Evolutionary conservation across 1,139 yeast genomes (phyloP), one percentile per base, ranked within the genome.

Genomic region (Debaryomycetaceae sp.): DNA sequence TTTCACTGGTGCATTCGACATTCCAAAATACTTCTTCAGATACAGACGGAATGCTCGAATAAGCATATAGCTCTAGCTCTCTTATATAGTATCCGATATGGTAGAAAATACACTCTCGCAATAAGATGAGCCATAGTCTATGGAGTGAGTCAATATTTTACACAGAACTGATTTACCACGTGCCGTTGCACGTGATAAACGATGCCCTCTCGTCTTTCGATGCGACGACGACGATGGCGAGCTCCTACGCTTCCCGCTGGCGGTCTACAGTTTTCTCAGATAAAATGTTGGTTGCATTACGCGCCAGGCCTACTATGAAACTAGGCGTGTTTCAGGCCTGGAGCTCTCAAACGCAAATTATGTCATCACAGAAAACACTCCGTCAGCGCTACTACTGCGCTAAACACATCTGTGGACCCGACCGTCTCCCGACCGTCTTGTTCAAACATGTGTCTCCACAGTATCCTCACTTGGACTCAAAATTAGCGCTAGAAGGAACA

Each of bases 341-440:
- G 48, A 55, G 63, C 73, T 68, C 77, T 73, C 63, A 75, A 74
- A 73, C 79, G 79, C 79, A 74, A 74, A 74, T 74, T 74, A 73
- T 67, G 47, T 73, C 79, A 74, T 74, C 78, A 72, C 59, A 24
- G 44, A 47, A 51, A 11, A 27, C 31, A 11, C 31, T 4, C 31
- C 31, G 31, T 27, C 31, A 27, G 31, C 31, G 8, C 11, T 27
- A 8, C 31, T 3, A 11, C 31, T 8, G 11, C 11, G 31, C 8
- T 11, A 7, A 27, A 11, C 31, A 27, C 31, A 27, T 27, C 11
- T 27, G 11, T 27, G 31, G 11, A 4, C 31, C 31, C 11, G 31
- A 11, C 31, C 31, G 11, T 27, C 31, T 8, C 31, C 11, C 31
- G 31, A 27, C 31, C 11, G 31, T 11, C 11, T 11, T 8, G 31